phyloP scores from a whole-genome alignment of 2,329 filamentous ascomycete species.

The Tolypocladium pustulatum region DNA sequence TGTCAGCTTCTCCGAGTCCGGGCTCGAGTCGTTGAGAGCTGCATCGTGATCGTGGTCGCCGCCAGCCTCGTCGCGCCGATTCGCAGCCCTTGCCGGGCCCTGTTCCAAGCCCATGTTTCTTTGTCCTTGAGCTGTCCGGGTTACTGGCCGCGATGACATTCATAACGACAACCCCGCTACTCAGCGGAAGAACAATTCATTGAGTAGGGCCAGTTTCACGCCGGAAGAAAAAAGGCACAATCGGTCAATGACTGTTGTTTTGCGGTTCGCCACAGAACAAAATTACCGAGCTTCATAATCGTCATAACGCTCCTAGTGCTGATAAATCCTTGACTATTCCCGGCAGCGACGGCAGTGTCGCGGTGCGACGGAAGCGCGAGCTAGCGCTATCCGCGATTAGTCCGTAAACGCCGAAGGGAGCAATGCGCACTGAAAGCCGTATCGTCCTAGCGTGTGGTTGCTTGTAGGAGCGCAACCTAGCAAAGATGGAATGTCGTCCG shows the following conservation, averaged over 20 bases:
- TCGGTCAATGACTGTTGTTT: not conserved
- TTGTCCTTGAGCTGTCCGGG: not conserved
- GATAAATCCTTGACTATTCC: not conserved
- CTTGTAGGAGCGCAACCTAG: not conserved
- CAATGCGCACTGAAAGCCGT: too few species aligned
- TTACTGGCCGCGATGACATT: not conserved
- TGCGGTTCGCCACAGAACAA: not conserved
- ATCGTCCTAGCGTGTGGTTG: too few species aligned
- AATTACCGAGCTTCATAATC: not conserved
- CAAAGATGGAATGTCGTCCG: not conserved
- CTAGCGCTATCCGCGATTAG: not conserved
- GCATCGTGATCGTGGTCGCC: not conserved
- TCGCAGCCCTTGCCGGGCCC: not conserved
- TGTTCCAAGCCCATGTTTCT: not conserved
- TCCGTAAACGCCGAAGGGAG: not conserved
- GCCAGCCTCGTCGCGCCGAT: not conserved
- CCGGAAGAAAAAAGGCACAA: not conserved
- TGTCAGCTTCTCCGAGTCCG: not conserved
- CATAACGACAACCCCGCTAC: not conserved
- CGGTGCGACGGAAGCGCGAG: not conserved
- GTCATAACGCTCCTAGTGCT: not conserved
- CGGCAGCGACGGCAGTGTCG: not conserved
- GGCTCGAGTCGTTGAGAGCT: not conserved
- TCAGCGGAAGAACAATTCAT: not conserved
- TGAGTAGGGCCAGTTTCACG: not conserved